Evolutionary conservation across 768 basidiomycete genomes (phyloP), one percentile per base, ranked within the genome.

Genomic region (Lactarius sp.): DNA sequence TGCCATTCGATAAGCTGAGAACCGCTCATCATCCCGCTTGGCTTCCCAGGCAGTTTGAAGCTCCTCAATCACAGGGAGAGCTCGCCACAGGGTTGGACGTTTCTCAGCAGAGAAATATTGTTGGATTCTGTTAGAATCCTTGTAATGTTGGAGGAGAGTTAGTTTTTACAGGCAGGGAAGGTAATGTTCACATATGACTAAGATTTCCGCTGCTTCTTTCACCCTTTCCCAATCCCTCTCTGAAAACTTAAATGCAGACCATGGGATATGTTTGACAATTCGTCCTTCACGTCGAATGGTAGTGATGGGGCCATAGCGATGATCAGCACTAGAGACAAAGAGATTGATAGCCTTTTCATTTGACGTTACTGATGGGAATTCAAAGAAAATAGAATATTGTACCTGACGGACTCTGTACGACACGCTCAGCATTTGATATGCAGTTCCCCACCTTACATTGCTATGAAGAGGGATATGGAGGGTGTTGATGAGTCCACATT

Each of bases 11-110:
- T 70, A 76, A 47, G 68, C 6, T 0, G 9, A 1, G 34, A 62
- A 77, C 2, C 37, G 12, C 0, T 31, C 31, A 4, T 68, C 13
- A 0, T 61, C 8, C 3, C 16, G 3, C 22, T 67, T 12, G 1
- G 62, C 22, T 27, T 27, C 22, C 22, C 22, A 27, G 22, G 22
- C 22, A 27, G 22, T 27, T 27, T 27, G 71, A 0, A 75, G 68
- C 2, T 69, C 64, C 50, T 76, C 72, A 3, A 76, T 50, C 1
- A 68, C 67, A 7, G 72, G 73, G 4, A 76, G 70, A 0, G 66
- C 71, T 6, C 44, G 61, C 63, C 69, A 74, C 1, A 76, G 68
- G 0, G 73, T 74, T 0, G 71, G 70, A 0, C 61, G 60, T 3
- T 56, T 33, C 6, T 74, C 70, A 0, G 72, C 58, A 0, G 71